Evolutionary conservation across 2,329 filamentous ascomycete genomes (phyloP).

Genomic region (Cordyceps tenuipes): DNA sequence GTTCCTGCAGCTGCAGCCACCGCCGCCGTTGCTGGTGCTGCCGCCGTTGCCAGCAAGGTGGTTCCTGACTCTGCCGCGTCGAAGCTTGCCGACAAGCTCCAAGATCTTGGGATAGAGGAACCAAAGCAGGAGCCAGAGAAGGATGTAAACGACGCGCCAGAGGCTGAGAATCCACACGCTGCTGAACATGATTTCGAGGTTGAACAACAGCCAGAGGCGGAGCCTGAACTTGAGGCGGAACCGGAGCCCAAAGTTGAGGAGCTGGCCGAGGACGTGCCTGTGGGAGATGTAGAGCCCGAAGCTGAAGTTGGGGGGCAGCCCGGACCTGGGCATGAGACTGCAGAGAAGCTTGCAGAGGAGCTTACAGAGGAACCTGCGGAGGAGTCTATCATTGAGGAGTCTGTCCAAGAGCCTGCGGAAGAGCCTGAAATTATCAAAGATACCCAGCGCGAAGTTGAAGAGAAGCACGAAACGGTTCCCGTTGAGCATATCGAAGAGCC

Average conservation of each 20-base stretch:
- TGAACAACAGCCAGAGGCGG: not conserved
- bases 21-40: not conserved
- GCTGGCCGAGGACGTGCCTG: not conserved
- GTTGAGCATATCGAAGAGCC: slow-evolving; percentile 8
- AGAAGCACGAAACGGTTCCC: slow-evolving; percentile 6
- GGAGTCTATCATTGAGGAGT: slow-evolving; percentile 12
- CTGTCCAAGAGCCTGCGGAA: slow-evolving; percentile 13
- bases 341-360: slow-evolving; percentile 13
- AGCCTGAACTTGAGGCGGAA: slow-evolving; percentile 3
- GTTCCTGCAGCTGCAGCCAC: not conserved
- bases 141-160: not conserved
- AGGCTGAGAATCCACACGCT: not conserved
- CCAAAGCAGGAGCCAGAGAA: not conserved
- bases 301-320: slow-evolving; percentile 8
- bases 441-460: not conserved
- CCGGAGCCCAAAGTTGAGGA: slow-evolving; percentile 10
- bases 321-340: slow-evolving; percentile 1
- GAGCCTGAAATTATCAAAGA: slow-evolving; percentile 14
- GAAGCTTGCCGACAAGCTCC: slow-evolving; percentile 5
- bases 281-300: not conserved
- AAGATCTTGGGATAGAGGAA: not conserved
- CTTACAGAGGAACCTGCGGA: slow-evolving; percentile 12
- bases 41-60: not conserved
- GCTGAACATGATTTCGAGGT: not conserved
- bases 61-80: not conserved